These are phyloP conservation scores for Colletotrichum incanum DNA, from an alignment of 2,329 filamentous ascomycete genomes.

Conservation along the genomic window DNA sequence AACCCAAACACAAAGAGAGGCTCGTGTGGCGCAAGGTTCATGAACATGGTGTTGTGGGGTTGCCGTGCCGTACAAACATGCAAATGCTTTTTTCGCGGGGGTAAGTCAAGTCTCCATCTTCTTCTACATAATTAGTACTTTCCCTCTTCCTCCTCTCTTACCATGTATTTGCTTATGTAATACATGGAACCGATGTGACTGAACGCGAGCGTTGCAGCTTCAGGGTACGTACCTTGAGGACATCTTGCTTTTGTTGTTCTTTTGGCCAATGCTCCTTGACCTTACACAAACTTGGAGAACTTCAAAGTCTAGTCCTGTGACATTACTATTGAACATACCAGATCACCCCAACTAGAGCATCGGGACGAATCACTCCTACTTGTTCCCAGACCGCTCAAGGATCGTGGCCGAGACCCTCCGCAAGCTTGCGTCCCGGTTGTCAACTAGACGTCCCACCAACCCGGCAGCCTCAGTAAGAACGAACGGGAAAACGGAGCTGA, in stretches of 20 bases:
- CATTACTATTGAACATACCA: background rate
- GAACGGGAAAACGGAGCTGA: background rate
- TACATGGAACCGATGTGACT: background rate
- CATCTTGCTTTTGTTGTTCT: background rate
- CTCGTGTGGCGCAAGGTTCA: slow-evolving; percentile 1
- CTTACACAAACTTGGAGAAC: background rate
- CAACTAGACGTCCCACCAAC: background rate
- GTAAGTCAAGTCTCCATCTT: background rate
- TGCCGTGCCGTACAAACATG: slow-evolving; percentile 1
- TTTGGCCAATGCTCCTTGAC: background rate
- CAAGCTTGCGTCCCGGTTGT: background rate
- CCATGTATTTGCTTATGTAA: background rate
- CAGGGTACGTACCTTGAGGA: background rate
- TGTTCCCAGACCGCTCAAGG: too few relatives aligned
- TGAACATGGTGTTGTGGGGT: slow-evolving; percentile 2
- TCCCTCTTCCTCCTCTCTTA: background rate
- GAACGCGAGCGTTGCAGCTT: background rate
- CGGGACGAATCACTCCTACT: background rate
- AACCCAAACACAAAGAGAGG: background rate
- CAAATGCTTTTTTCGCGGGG: slow-evolving; percentile 9
- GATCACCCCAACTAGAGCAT: background rate
- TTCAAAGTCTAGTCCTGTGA: background rate
- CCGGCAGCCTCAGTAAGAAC: background rate
- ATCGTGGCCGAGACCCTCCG: background rate
- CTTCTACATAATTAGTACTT: too few relatives aligned